Base-by-base conservation (phyloP, 2,329 filamentous ascomycete species). In the Colletotrichum brevisporum region DNA sequence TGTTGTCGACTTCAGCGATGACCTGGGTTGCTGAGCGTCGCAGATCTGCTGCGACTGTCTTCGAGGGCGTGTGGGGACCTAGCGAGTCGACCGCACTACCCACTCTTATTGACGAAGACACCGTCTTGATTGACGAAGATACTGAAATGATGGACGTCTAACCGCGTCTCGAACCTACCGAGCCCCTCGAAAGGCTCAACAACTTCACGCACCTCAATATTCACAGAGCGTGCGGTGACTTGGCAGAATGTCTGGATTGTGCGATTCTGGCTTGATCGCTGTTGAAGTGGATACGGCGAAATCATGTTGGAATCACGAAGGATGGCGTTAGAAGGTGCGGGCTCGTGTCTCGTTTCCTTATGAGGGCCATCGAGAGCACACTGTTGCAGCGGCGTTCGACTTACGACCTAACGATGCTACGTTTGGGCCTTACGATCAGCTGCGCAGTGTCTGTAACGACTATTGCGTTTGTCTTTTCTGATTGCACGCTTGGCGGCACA, bases 11-110 rank as follows among this genome's bases (percentile, higher is more conserved):
- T 1, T 89, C 91, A 56, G 94, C 94, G 26, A 87, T 97, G 60
- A 88, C 87, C 70, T 99, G 96, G 93, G 92, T 97, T 39, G 88
- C 90, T 63, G 83, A 85, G 58, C 90, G 94, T 71, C 90, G 94
- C 63, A 90, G 92, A 63, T 93, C 94, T 12, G 93, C 94, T 52
- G 96, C 96, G n/a, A 98, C 94, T 0, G 91, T 99, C 61, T 99
- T 93, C 75, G 96, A 99, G 82, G 96, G 96, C 71, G 96, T 94
- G 78, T 99, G 95, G 92, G 96, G 96, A 4, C 95, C 95, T 39
- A 91, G 83, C n/a, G 85, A 88, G 60, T 79, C 85, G 57, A 77
- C 83, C 39, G 74, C 79, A 5, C 78, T 81, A 21, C 79, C 79
- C 6, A 78, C 77, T 5, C 52, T 66, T 54, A 71, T 71, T n/a